phyloP scores from a whole-genome alignment of 148 eudicot species.

The Chenopodium formosanum region DNA sequence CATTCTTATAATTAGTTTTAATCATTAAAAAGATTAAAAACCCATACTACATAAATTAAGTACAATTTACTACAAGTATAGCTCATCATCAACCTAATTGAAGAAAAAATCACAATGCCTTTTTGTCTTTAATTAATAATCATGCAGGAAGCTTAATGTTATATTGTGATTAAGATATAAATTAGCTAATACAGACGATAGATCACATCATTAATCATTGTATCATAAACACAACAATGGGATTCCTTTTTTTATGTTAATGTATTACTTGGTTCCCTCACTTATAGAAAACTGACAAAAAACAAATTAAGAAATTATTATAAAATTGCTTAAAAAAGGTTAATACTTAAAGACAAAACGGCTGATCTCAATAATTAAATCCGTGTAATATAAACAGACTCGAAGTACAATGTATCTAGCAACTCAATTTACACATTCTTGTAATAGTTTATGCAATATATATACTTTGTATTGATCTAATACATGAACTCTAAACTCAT shows the following conservation, averaged over 20 bases:
- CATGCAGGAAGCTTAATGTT: too few relatives aligned
- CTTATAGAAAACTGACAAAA: constrained; percentile 26
- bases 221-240: constrained; percentile 21
- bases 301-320: background rate
- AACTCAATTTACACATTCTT: background rate
- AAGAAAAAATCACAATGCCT: too few relatives aligned
- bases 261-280: constrained; percentile 7
- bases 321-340: background rate
- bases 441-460: background rate
- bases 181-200: background rate
- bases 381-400: constrained; percentile 6
- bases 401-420: constrained; percentile 29
- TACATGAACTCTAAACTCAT: background rate
- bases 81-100: too few relatives aligned
- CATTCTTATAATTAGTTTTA: too few relatives aligned
- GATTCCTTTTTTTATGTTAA: constrained; percentile 12
- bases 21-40: too few relatives aligned
- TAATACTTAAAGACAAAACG: constrained; percentile 15
- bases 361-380: constrained; percentile 10
- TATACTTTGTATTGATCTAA: background rate
- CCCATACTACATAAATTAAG: too few relatives aligned
- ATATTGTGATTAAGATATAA: background rate
- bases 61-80: too few relatives aligned
- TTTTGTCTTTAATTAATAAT: too few relatives aligned
- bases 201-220: constrained; percentile 13